Evolutionary conservation across 2,329 filamentous ascomycete genomes (phyloP).

Genomic region (Claviceps quebecensis): DNA sequence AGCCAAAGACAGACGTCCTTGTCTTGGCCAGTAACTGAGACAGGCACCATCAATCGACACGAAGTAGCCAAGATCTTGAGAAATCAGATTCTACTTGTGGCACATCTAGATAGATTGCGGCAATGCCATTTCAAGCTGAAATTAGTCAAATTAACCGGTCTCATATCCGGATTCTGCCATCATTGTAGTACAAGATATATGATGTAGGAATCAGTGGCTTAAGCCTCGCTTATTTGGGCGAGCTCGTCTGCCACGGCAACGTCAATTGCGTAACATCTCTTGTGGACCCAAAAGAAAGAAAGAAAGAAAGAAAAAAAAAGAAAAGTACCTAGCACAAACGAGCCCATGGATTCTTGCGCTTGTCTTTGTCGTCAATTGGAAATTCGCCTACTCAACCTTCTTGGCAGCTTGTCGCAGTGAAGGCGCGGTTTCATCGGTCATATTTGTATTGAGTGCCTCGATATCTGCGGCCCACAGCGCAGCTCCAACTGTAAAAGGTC

Average conservation of each 20-base stretch:
- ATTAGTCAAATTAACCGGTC: neutral
- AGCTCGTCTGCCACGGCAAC: neutral
- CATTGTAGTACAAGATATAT: neutral
- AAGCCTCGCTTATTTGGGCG: conserved; percentile 1
- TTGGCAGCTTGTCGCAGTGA: conserved; percentile 33
- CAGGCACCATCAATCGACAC: neutral
- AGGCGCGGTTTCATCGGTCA: conserved; percentile 37
- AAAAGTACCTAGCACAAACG: neutral
- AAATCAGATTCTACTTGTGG: neutral
- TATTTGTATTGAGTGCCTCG: conserved; percentile 40
- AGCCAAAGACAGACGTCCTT: neutral
- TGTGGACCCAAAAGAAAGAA: neutral
- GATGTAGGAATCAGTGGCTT: neutral
- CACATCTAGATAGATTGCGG: neutral
- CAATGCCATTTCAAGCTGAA: neutral
- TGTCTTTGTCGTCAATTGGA: neutral
- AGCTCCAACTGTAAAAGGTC: conserved; percentile 50
- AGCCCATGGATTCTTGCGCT: neutral
- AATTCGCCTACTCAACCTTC: conserved; percentile 21
- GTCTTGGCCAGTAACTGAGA: neutral
- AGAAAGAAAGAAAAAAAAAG: neutral
- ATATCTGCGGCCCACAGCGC: conserved; percentile 90
- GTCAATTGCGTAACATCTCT: neutral
- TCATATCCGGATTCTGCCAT: neutral
- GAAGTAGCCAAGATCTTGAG: neutral